Conservation (phyloP, 805 yeast species). For the Yamadazyma olivae region DNA sequence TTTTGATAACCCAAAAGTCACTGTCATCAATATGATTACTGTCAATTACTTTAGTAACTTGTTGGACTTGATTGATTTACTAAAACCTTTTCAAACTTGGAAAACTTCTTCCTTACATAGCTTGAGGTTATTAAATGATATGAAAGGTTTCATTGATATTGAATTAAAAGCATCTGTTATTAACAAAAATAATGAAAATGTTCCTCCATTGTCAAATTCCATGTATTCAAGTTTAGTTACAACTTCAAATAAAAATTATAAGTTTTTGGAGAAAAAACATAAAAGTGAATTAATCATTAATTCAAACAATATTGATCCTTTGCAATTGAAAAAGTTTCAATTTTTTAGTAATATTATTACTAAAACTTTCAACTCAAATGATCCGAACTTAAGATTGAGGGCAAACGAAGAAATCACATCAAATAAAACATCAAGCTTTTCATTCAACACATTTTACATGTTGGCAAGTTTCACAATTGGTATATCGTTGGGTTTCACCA, state of each 20-base stretch:
- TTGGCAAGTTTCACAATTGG: constrained; percentile 35
- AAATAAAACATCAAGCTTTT: too few species aligned
- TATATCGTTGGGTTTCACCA: constrained; percentile 32
- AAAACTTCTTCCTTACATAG: constrained; percentile 32
- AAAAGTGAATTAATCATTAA: constrained; percentile 24
- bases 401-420: constrained; percentile 1
- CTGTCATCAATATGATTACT: constrained; percentile 37
- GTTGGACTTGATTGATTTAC: constrained; percentile 30
- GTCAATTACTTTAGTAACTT: constrained; percentile 38
- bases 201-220: constrained; percentile 1
- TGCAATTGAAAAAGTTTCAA: constrained; percentile 9
- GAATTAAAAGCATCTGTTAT: background rate
- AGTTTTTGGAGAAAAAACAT: constrained; percentile 23
- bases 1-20: constrained; percentile 21
- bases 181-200: background rate
- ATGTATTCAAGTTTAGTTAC: constrained; percentile 23
- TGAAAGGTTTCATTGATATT: constrained; percentile 25
- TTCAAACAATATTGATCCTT: constrained; percentile 10
- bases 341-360: constrained; percentile 2
- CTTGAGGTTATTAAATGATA: constrained; percentile 19
- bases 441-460: constrained; percentile 19
- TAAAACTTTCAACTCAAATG: background rate
- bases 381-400: too few species aligned
- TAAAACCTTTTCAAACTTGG: constrained; percentile 38
- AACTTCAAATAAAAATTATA: constrained; percentile 24